Conservation (phyloP, 176 grass and related monocot species). For the Triticum turgidum region DNA sequence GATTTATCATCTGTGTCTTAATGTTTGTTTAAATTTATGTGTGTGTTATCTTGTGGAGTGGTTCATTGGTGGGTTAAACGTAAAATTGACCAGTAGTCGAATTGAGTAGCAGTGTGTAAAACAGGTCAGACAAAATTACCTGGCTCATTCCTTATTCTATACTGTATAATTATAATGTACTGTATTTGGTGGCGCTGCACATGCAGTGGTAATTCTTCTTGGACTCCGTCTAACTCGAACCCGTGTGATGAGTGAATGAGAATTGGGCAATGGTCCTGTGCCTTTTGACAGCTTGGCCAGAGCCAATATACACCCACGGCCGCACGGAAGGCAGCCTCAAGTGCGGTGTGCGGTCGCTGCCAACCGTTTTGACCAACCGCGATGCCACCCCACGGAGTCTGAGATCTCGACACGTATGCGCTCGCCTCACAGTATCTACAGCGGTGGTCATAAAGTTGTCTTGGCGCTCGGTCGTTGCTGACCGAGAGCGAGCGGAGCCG, state of each 20-base stretch:
- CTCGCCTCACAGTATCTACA: background rate
- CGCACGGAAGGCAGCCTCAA: background rate
- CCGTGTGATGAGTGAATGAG: background rate
- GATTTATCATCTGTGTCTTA: background rate
- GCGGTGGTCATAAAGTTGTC: conserved; percentile 6
- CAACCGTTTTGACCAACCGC: background rate
- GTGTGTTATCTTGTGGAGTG: conserved; percentile 25
- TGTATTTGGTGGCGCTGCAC: background rate
- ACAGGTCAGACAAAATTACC: background rate
- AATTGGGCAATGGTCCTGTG: background rate
- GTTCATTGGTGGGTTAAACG: conserved; percentile 28
- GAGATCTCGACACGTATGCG: background rate
- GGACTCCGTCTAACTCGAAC: background rate
- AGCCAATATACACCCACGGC: background rate
- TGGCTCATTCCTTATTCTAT: background rate
- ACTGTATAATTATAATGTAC: background rate
- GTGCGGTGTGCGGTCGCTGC: background rate
- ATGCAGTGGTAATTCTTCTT: background rate
- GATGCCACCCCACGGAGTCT: background rate
- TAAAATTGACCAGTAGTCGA: background rate
- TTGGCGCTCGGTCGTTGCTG: background rate
- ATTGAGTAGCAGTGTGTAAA: conserved; percentile 5
- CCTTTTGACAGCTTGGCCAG: background rate
- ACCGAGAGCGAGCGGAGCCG: background rate
- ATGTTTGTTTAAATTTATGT: conserved; percentile 22